phyloP scores from a whole-genome alignment of 306 rosid species.

The Acacia crassicarpa region DNA sequence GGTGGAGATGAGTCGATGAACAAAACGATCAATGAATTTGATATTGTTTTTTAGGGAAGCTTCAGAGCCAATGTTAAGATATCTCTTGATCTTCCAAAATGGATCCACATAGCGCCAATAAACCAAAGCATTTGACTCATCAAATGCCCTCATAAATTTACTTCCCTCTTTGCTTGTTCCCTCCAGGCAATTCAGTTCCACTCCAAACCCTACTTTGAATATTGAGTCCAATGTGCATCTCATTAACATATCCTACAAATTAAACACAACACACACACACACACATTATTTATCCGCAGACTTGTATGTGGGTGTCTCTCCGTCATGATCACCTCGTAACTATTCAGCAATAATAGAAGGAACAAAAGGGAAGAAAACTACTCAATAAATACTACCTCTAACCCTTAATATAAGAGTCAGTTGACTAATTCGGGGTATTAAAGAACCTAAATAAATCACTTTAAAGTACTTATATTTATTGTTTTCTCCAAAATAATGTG shows the following conservation, averaged over 20 bases:
- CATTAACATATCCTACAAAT: slow-evolving; percentile 60
- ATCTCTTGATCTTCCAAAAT: slow-evolving; percentile 64
- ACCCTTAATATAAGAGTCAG: no score
- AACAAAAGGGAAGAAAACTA: no score
- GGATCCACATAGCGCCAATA: slow-evolving; percentile 78
- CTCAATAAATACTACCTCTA: no score
- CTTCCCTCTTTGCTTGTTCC: slow-evolving; percentile 57
- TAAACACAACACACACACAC: neutral
- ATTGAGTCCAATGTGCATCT: slow-evolving; percentile 72
- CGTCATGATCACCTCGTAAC: no score
- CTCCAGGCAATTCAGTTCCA: slow-evolving; percentile 76
- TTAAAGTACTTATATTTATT: no score
- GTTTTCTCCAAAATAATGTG: no score
- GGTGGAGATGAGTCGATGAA: slow-evolving; percentile 45
- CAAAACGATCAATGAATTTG: slow-evolving; percentile 50
- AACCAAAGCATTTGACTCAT: slow-evolving; percentile 62
- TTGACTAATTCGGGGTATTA: no score
- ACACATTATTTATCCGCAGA: neutral
- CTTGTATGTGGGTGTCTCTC: no score
- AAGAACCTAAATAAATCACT: no score
- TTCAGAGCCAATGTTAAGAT: slow-evolving; percentile 65
- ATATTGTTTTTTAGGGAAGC: slow-evolving; percentile 56
- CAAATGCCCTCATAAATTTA: slow-evolving; percentile 72
- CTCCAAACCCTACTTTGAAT: slow-evolving; percentile 88
- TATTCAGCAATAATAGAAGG: no score